Conservation (phyloP, 1,284 basidiomycete genomes). For the Tilletia walkeri region DNA sequence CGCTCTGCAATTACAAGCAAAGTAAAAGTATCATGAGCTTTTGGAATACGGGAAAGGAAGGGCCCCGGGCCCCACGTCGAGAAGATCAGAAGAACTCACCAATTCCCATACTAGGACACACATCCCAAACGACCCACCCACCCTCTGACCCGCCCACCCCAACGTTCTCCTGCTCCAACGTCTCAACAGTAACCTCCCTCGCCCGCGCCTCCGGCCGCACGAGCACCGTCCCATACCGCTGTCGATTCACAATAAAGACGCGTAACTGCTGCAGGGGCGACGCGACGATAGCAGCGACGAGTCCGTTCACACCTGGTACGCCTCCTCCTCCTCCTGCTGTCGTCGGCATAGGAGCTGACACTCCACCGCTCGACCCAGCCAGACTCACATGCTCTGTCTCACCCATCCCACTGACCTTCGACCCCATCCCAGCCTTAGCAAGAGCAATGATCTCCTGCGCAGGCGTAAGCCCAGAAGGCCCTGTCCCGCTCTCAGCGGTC, state of each 20-base stretch:
- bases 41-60: neutral
- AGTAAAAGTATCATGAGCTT: neutral
- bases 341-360: neutral
- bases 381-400: no score
- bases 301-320: neutral
- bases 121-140: constrained; percentile 51
- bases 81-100: constrained; percentile 18
- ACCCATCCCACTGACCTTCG: constrained; percentile 13
- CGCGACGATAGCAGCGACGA: neutral
- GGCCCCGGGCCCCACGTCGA: no score
- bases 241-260: constrained; percentile 40
- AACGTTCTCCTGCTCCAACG: constrained; percentile 36
- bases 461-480: constrained; percentile 3
- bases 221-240: constrained; percentile 37
- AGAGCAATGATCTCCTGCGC: neutral
- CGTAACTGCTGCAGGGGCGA: constrained; percentile 26
- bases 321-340: neutral
- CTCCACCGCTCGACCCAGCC: neutral
- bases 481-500: constrained; percentile 1
- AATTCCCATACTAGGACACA: constrained; percentile 40
- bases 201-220: constrained; percentile 39
- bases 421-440: neutral
- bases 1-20: constrained; percentile 31
- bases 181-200: constrained; percentile 37
- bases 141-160: constrained; percentile 37